Conservation (phyloP, 331 rosid genomes). For the Acacia concinna region DNA sequence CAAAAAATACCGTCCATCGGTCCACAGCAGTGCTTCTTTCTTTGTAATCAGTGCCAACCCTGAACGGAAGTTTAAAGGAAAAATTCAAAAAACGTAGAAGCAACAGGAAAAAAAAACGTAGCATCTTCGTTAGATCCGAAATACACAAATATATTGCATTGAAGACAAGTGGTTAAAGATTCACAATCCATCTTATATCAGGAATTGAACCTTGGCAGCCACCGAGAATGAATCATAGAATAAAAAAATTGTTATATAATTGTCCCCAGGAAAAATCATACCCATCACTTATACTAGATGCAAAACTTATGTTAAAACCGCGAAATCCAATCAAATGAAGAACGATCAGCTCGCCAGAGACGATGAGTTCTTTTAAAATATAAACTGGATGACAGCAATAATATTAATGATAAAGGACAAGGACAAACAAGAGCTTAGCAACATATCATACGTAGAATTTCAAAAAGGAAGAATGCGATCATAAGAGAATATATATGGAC, state of each 20-base stretch:
- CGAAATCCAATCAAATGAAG: not conserved
- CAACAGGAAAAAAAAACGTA: not conserved
- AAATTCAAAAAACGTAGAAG: not conserved
- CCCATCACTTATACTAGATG: not conserved
- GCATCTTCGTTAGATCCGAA: not conserved
- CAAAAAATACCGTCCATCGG: conserved; percentile 94
- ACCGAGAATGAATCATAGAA: not conserved
- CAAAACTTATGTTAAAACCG: not conserved
- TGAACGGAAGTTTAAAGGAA: conserved; percentile 34
- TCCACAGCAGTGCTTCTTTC: conserved; percentile 83
- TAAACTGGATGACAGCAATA: not conserved
- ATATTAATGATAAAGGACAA: not conserved
- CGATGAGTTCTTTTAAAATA: not conserved
- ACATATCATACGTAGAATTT: not conserved
- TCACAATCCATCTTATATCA: conserved; percentile 4
- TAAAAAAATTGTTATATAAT: not conserved
- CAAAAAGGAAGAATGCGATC: not conserved
- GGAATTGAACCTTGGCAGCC: not conserved
- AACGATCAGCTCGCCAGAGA: not conserved
- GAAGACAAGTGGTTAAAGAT: not conserved
- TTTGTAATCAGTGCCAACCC: conserved; percentile 88
- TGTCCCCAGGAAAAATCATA: not conserved
- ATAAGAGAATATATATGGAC: not conserved
- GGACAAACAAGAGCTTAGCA: not conserved
- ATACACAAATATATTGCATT: conserved; percentile 3